Percentiles rank a stretch among this genome's conserved stretches.
Conservation (phyloP, 176 grass and related monocot species). For the Zizania latifolia region DNA sequence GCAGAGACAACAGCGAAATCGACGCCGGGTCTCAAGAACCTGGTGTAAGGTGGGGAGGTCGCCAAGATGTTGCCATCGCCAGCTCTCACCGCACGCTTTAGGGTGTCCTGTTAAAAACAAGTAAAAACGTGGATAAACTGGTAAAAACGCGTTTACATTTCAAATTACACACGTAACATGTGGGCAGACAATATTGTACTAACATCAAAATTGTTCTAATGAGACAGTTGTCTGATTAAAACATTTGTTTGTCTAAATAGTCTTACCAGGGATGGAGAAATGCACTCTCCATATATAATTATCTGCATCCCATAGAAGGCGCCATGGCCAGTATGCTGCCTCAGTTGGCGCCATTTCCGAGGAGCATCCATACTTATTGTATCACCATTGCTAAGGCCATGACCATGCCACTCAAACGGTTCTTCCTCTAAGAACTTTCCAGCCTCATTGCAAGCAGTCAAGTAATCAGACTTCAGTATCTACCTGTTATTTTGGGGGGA, state of each 20-base stretch:
- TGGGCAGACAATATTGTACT: not conserved
- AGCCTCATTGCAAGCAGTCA: constrained; percentile 70
- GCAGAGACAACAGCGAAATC: constrained; percentile 62
- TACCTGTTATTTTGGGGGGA: constrained; percentile 38
- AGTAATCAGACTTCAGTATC: constrained; percentile 85
- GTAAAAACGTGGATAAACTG: too few species aligned
- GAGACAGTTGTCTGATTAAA: too few species aligned
- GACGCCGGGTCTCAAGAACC: constrained; percentile 42
- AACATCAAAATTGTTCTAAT: not conserved
- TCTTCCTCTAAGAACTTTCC: constrained; percentile 82
- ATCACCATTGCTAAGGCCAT: constrained; percentile 50
- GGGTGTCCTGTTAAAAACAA: constrained; percentile 59
- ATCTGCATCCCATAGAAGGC: constrained; percentile 74
- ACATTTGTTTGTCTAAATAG: not conserved
- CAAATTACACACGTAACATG: not conserved
- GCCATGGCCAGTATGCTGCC: constrained; percentile 62
- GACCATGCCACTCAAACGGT: constrained; percentile 69
- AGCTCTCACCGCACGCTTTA: constrained; percentile 70
- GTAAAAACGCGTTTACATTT: not conserved
- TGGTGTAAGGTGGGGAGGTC: constrained; percentile 85
- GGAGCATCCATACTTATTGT: constrained; percentile 80
- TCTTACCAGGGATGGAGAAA: constrained; percentile 74
- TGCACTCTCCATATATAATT: constrained; percentile 88
- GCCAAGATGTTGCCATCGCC: constrained; percentile 83
- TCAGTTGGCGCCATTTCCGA: constrained; percentile 79